Conservation (phyloP, 805 yeast genomes). For the Suhomyces sp. region DNA sequence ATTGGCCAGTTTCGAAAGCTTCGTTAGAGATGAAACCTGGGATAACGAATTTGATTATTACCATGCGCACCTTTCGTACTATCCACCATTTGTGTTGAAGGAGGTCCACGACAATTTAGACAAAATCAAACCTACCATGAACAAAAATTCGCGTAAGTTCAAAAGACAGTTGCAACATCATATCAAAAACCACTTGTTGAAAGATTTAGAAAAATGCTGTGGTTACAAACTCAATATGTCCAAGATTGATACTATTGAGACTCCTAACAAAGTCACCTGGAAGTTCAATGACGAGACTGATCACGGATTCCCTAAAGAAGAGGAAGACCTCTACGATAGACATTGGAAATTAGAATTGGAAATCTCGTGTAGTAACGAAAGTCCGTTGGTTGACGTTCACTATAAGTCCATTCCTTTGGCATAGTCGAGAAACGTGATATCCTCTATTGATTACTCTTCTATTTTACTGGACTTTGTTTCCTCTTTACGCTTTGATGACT, state of each 20-base stretch:
- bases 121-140: slow-evolving; percentile 67
- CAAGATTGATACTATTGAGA: slow-evolving; percentile 45
- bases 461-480: neutral
- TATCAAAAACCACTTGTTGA: slow-evolving; percentile 64
- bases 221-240: slow-evolving; percentile 56
- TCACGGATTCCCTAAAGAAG: slow-evolving; percentile 51
- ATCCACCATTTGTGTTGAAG: slow-evolving; percentile 70
- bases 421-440: neutral
- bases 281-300: slow-evolving; percentile 56
- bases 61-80: slow-evolving; percentile 63
- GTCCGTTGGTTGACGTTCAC: slow-evolving; percentile 65
- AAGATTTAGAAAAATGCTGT: slow-evolving; percentile 61
- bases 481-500: neutral
- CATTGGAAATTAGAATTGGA: slow-evolving; percentile 65
- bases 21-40: slow-evolving; percentile 68
- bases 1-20: slow-evolving; percentile 58
- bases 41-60: slow-evolving; percentile 70
- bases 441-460: neutral
- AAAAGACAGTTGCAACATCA: slow-evolving; percentile 75
- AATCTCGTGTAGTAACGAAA: slow-evolving; percentile 63
- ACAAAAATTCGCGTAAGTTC: slow-evolving; percentile 68
- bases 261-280: slow-evolving; percentile 58
- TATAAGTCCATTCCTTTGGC: slow-evolving; percentile 52
- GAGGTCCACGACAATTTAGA: slow-evolving; percentile 69
- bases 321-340: slow-evolving; percentile 42